Percentiles rank a stretch among this genome's conserved stretches.
Conservation (phyloP, 495 filamentous ascomycete genomes). For the Pyrenula massariospora region DNA sequence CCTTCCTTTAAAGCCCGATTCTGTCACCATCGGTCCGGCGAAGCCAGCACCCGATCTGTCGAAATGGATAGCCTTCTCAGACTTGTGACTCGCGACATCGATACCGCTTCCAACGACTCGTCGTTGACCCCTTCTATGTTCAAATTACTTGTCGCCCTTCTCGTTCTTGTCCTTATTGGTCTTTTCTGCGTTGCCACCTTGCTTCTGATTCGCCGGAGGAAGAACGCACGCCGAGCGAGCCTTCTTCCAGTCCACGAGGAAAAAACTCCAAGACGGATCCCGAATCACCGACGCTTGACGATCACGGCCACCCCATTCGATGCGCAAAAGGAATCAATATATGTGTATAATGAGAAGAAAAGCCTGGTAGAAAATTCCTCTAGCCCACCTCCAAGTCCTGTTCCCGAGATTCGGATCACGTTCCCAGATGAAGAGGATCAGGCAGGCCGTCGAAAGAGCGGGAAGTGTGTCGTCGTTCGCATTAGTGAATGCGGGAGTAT, state of each 20-base stretch:
- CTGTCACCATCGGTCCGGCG: not conserved
- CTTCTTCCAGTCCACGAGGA: slow-evolving; percentile 50
- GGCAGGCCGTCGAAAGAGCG: slow-evolving; percentile 66
- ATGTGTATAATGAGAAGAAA: slow-evolving; percentile 63
- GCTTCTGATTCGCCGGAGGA: slow-evolving; percentile 56
- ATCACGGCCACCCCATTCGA: slow-evolving; percentile 42
- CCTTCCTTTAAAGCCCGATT: not conserved
- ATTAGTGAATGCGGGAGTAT: slow-evolving; percentile 78
- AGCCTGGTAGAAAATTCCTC: slow-evolving; percentile 62
- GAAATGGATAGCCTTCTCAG: slow-evolving; percentile 36
- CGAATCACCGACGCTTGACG: slow-evolving; percentile 54
- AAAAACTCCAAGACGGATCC: slow-evolving; percentile 23
- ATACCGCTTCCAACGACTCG: slow-evolving; percentile 24
- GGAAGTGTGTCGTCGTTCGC: slow-evolving; percentile 80
- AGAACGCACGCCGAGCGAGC: slow-evolving; percentile 26
- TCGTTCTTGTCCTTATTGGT: slow-evolving; percentile 61
- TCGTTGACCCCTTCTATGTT: slow-evolving; percentile 43
- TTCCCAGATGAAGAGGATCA: slow-evolving; percentile 94
- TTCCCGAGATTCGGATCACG: slow-evolving; percentile 95
- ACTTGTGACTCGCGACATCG: slow-evolving; percentile 39
- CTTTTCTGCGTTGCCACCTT: slow-evolving; percentile 55
- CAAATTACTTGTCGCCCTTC: slow-evolving; percentile 66
- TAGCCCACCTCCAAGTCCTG: slow-evolving; percentile 67
- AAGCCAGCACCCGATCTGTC: slow-evolving; percentile 7
- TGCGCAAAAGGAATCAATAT: slow-evolving; percentile 49